Evolutionary conservation across 1,284 basidiomycete genomes (phyloP), one percentile per base, ranked within the genome.

Genomic region (Ceraceosorus guamensis): DNA sequence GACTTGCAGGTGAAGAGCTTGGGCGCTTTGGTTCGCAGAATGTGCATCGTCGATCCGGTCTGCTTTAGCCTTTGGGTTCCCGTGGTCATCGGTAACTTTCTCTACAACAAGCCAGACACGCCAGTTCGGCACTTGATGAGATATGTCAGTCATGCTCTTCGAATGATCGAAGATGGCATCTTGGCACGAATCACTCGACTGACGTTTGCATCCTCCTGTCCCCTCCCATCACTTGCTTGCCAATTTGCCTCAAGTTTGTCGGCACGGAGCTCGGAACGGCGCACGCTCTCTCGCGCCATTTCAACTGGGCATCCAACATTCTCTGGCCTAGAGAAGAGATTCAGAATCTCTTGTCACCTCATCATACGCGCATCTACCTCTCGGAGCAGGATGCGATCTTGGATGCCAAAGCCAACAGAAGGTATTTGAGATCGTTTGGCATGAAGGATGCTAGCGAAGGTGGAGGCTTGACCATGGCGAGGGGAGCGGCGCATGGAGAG

Each of bases 1-100:
- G 24, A 1, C 24, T 24, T 24, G 24, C 24, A 24, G 24, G 24
- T 24, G 53, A 73, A 73, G 51, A 62, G 61, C 13, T 46, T 71
- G 16, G 56, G 61, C 6, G 14, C 50, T 3, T 33, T 52, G 37
- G 35, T 75, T 2, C 52, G 57, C n/a, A 55, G 73, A 7, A 55
- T 48, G n/a, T 64, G 70, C 52, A 66, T 75, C 39, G 68, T 75
- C 43, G 73, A 75, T 48, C 73, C 73, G 1, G 70, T 75, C 5
- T 70, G 68, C 48, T 67, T 73, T 46, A 62, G 69, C 50, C 61
- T 74, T 6, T 74, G 70, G 69, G 62, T 67, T 10, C 70, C 69
- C 2, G 61, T 66, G 32, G 59, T 74, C 5, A 69, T 65, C 53
- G 52, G 56, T 44, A 71, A 71, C 48, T 72, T 75, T 50, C 41